phyloP scores from a whole-genome alignment of 2,329 filamentous ascomycete species.

The Colletotrichum sublineola region DNA sequence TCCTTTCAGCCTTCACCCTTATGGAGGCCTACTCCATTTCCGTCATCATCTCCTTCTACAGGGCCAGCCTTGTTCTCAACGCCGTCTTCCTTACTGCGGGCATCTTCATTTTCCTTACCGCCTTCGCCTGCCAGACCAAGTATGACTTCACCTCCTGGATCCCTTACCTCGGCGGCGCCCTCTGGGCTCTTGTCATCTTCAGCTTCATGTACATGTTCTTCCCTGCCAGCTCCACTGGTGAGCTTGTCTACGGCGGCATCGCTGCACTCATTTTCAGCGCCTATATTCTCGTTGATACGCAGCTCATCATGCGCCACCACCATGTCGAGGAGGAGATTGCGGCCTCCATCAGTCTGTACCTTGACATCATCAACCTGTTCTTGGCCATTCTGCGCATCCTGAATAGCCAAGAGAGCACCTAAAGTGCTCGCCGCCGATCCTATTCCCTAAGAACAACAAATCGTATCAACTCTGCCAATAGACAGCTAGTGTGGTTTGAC shows the following conservation, averaged over 20 bases:
- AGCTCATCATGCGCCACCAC: conserved; percentile 94
- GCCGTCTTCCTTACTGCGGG: conserved; percentile 89
- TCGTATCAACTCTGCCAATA: not conserved
- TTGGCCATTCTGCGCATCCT: conserved; percentile 94
- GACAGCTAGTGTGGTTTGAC: not conserved
- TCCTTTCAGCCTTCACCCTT: conserved; percentile 89
- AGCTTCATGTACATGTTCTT: conserved; percentile 94
- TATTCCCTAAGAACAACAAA: not conserved
- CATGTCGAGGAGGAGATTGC: conserved; percentile 99
- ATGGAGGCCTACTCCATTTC: conserved; percentile 95
- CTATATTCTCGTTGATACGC: conserved; percentile 97
- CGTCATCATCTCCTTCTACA: conserved; percentile 92
- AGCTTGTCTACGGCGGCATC: conserved; percentile 87
- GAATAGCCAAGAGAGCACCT: conserved; percentile 97
- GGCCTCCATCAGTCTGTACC: conserved; percentile 92
- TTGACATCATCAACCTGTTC: conserved; percentile 98
- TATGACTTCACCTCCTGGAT: conserved; percentile 99
- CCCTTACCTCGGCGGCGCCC: conserved; percentile 90
- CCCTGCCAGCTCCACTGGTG: conserved; percentile 82
- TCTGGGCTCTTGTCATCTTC: conserved; percentile 93
- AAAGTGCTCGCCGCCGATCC: conserved; percentile 46
- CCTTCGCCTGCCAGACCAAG: conserved; percentile 96
- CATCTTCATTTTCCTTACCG: conserved; percentile 82
- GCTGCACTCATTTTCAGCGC: conserved; percentile 90
- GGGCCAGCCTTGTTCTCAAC: conserved; percentile 86